Evolutionary conservation across 2,329 filamentous ascomycete genomes (phyloP).

Genomic region (Cryphonectria carpinicola): DNA sequence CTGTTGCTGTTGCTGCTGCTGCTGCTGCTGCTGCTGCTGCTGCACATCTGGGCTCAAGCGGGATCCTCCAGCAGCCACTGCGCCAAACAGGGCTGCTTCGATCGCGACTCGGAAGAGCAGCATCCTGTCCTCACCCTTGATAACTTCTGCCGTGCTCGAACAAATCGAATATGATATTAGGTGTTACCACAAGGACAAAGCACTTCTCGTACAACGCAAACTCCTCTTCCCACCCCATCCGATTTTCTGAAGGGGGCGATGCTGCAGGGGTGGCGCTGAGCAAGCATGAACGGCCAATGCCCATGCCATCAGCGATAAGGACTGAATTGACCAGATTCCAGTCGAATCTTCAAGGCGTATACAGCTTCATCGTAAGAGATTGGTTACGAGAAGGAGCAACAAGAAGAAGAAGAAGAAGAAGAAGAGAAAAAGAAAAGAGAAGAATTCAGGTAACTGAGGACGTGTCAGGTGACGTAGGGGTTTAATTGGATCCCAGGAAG

Average conservation of each 20-base stretch:
- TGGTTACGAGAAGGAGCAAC: neutral
- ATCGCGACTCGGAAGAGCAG: neutral
- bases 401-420: neutral
- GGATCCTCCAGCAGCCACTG: constrained; percentile 9
- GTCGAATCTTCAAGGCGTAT: neutral
- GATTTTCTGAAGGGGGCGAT: neutral
- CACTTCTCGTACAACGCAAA: neutral
- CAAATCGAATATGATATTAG: neutral
- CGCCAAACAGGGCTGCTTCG: constrained; percentile 10
- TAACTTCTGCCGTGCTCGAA: neutral
- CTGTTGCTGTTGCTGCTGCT: constrained; percentile 7
- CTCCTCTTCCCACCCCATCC: neutral
- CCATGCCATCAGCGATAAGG: constrained; percentile 60
- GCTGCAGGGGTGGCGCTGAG: neutral
- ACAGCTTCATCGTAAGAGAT: neutral
- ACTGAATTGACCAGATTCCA: neutral
- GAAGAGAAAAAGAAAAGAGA: neutral
- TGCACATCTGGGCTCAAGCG: constrained; percentile 1
- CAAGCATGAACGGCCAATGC: constrained; percentile 44
- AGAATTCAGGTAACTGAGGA: neutral
- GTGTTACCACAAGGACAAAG: neutral
- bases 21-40: constrained; percentile 6
- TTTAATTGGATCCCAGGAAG: neutral
- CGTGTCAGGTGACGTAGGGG: neutral
- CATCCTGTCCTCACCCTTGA: constrained; percentile 2